phyloP scores from a whole-genome alignment of 805 yeast genomes.

The Blastobotrys mokoenaii region DNA sequence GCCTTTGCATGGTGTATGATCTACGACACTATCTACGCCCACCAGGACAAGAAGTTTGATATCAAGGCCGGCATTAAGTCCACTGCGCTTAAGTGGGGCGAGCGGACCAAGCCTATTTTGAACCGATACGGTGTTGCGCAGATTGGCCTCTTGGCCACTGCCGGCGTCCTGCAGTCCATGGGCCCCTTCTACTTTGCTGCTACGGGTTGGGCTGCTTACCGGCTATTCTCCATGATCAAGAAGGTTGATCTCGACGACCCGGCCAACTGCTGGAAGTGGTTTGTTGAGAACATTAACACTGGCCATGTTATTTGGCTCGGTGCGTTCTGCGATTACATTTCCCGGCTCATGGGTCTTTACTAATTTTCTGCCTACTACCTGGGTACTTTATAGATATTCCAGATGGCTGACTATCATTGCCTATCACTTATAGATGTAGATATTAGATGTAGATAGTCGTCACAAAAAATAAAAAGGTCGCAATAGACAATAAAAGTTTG shows the following conservation, averaged over 20 bases:
- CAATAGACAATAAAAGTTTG: no score
- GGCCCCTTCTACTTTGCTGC: constrained; percentile 77
- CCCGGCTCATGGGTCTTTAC: constrained; percentile 19
- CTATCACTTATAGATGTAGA: no score
- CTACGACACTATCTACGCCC: constrained; percentile 95
- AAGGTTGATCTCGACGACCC: constrained; percentile 76
- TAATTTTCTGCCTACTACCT: no score
- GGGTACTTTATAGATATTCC: no score
- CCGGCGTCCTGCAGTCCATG: constrained; percentile 70
- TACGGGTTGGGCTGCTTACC: constrained; percentile 56
- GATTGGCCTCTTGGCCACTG: constrained; percentile 48
- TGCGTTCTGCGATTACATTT: constrained; percentile 30
- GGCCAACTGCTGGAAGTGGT: constrained; percentile 72
- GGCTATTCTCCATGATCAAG: constrained; percentile 60
- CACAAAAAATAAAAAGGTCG: no score
- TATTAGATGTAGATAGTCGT: no score
- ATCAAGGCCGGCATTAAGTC: constrained; percentile 86
- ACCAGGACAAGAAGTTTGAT: constrained; percentile 90
- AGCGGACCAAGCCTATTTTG: constrained; percentile 60
- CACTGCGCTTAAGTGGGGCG: constrained; percentile 94
- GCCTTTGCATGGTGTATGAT: constrained; percentile 89
- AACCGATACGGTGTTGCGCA: constrained; percentile 60
- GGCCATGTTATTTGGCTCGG: constrained; percentile 32
- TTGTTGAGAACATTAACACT: constrained; percentile 67
- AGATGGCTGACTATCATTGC: no score